Percentiles rank a stretch among this genome's conserved stretches.
Conservation (phyloP, 345 rosid species). For the Mallotus nudiflorus region DNA sequence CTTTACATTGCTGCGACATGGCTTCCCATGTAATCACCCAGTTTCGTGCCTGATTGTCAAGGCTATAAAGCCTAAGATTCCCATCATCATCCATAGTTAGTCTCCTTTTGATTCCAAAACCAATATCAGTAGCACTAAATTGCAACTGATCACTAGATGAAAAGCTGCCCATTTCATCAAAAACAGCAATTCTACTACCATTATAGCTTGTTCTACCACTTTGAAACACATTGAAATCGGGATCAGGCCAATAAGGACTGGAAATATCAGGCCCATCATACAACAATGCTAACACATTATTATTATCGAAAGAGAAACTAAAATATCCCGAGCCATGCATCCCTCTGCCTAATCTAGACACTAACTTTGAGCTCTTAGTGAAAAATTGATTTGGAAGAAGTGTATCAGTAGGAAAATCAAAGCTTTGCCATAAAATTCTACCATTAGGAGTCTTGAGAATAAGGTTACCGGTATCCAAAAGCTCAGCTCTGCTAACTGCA, state of each 20-base stretch:
- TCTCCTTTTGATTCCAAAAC: conserved; percentile 40
- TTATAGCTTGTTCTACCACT: conserved; percentile 36
- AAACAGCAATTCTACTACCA: conserved; percentile 34
- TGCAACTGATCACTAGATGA: conserved; percentile 33
- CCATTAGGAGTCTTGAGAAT: conserved; percentile 23
- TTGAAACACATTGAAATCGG: background rate
- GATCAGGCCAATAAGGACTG: conserved; percentile 48
- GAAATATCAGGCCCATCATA: conserved; percentile 46
- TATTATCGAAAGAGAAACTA: conserved; percentile 34
- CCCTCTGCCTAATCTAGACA: conserved; percentile 30
- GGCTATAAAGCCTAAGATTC: conserved; percentile 46
- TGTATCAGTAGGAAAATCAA: conserved; percentile 47
- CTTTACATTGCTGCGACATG: conserved; percentile 20
- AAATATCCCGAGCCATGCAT: conserved; percentile 29
- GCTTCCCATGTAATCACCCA: conserved; percentile 48
- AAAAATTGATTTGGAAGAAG: conserved; percentile 43
- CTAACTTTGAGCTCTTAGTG: conserved; percentile 27
- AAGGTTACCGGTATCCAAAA: conserved; percentile 45
- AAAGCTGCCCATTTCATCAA: conserved; percentile 40
- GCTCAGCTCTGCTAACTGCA: conserved; percentile 29
- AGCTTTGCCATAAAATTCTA: conserved; percentile 46
- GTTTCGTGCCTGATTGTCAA: conserved; percentile 16
- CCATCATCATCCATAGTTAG: conserved; percentile 43
- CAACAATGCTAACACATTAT: conserved; percentile 41
- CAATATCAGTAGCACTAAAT: conserved; percentile 37